Conservation (phyloP, 164 flowering plant genomes). For the Umbellularia californica region DNA sequence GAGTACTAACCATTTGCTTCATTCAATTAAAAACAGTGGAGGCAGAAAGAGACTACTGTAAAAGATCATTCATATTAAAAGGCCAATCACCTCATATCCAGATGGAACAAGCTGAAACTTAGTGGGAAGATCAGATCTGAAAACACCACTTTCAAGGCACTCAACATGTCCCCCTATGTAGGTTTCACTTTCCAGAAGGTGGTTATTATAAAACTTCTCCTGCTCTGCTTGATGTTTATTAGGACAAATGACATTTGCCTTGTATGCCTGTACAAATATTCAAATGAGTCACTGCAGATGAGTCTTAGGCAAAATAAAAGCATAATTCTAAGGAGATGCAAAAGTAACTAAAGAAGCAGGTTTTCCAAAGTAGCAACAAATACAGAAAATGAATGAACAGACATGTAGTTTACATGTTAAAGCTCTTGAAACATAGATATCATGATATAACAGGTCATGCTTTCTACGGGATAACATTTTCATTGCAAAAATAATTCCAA, state of each 20-base stretch:
- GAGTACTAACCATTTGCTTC: too few species aligned
- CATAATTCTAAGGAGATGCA: neutral
- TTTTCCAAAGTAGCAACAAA: conserved; percentile 1
- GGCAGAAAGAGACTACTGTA: too few species aligned
- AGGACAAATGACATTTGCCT: conserved; percentile 95
- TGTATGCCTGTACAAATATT: conserved; percentile 64
- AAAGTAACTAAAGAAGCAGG: neutral
- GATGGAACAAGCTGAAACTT: conserved; percentile 89
- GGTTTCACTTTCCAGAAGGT: conserved; percentile 95
- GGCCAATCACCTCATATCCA: conserved; percentile 64
- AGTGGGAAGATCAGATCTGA: conserved; percentile 95
- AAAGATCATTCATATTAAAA: neutral
- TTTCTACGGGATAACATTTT: neutral
- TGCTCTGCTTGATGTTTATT: conserved; percentile 94
- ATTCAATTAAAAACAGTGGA: too few species aligned
- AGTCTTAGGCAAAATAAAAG: neutral
- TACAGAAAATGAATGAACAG: neutral
- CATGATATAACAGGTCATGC: neutral
- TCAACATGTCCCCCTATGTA: conserved; percentile 99
- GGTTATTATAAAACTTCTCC: conserved; percentile 77
- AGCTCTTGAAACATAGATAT: neutral
- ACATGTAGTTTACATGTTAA: neutral
- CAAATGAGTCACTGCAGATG: neutral
- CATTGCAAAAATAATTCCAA: neutral
- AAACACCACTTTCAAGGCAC: conserved; percentile 99